These are phyloP conservation scores for Xanthoparmelia taractica DNA, from an alignment of 495 filamentous ascomycete genomes.

Conservation along the genomic window DNA sequence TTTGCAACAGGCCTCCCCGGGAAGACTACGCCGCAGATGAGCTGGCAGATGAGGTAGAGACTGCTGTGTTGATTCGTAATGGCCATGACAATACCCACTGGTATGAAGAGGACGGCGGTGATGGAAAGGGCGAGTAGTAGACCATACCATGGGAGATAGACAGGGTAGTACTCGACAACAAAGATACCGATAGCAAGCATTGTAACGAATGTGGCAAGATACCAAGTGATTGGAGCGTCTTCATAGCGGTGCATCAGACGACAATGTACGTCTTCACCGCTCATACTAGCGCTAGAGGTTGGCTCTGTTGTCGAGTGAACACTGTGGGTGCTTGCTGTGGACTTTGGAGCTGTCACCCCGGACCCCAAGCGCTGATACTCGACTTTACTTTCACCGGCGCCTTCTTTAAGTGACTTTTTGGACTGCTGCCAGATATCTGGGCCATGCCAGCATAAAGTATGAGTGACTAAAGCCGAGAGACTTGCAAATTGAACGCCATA, in stretches of 20 bases:
- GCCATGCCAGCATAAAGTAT: conserved; percentile 67
- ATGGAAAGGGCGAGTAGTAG: conserved; percentile 67
- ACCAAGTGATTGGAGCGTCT: conserved; percentile 74
- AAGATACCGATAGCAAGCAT: conserved; percentile 73
- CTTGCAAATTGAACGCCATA: conserved; percentile 78
- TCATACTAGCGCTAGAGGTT: conserved; percentile 10
- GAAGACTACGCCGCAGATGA: conserved; percentile 70
- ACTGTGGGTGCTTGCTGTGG: conserved; percentile 1
- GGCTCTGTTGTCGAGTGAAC: conserved; percentile 9
- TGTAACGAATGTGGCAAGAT: conserved; percentile 56
- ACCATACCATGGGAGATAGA: conserved; percentile 71
- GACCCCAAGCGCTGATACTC: conserved; percentile 24
- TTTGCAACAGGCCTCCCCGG: conserved; percentile 78
- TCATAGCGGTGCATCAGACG: conserved; percentile 66
- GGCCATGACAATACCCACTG: conserved; percentile 78
- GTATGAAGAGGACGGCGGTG: conserved; percentile 64
- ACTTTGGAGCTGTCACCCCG: background rate
- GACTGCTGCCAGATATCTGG: conserved; percentile 65
- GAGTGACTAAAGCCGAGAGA: conserved; percentile 61
- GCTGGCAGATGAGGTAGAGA: conserved; percentile 71
- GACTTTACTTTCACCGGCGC: conserved; percentile 13
- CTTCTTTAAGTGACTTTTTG: conserved; percentile 22
- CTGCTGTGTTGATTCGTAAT: conserved; percentile 77
- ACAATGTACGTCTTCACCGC: conserved; percentile 65
- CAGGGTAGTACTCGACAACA: conserved; percentile 74